Evolutionary conservation across 768 basidiomycete species (phyloP).

Genomic region (Boletus huronensis): DNA sequence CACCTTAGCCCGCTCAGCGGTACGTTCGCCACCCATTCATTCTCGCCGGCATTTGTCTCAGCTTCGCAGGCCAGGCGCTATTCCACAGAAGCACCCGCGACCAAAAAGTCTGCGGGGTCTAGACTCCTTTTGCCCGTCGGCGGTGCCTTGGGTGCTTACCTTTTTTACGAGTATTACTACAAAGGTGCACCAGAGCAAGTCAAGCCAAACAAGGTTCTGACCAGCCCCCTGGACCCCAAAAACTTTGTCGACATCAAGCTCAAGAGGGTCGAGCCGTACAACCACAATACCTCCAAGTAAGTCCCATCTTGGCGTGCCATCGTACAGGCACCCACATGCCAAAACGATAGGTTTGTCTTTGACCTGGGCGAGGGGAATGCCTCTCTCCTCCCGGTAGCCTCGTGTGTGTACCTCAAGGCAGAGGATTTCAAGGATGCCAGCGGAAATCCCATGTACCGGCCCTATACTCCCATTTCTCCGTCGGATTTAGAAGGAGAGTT

Average conservation of each 20-base stretch:
- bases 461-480: conserved; percentile 90
- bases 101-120: conserved; percentile 48
- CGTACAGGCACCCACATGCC: background rate
- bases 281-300: conserved; percentile 87
- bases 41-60: background rate
- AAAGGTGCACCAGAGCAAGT: conserved; percentile 29
- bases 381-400: conserved; percentile 74
- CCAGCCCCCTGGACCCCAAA: conserved; percentile 71
- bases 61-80: conserved; percentile 40
- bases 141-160: conserved; percentile 41
- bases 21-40: conserved; percentile 15
- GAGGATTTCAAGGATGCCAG: conserved; percentile 69
- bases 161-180: conserved; percentile 52
- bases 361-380: conserved; percentile 76
- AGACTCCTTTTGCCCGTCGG: conserved; percentile 36
- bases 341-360: conserved; percentile 61
- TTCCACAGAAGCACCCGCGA: conserved; percentile 42
- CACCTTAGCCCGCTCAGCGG: conserved; percentile 41
- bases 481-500: conserved; percentile 74
- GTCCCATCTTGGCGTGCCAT: conserved; percentile 16
- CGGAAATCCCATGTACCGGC: conserved; percentile 84
- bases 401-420: conserved; percentile 74
- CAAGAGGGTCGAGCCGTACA: conserved; percentile 79
- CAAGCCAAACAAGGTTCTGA: conserved; percentile 42
- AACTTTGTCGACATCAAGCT: conserved; percentile 80